Percentiles rank a stretch among this genome's conserved stretches.
Conservation (phyloP, 2,329 filamentous ascomycete species). For the Fusarium tjaetaba region DNA sequence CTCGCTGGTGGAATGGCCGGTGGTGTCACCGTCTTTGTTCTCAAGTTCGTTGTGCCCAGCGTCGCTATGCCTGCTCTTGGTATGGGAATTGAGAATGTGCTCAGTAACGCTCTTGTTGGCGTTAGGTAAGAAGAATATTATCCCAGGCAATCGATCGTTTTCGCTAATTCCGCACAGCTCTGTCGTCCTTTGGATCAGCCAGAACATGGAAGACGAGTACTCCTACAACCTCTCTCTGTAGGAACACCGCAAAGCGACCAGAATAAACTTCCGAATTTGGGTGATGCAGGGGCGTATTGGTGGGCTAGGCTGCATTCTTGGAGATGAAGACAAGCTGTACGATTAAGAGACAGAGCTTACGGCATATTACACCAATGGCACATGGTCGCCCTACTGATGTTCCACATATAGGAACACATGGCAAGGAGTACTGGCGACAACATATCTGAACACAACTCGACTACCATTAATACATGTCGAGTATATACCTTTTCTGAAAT, state of each 20-base stretch:
- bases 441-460: slow-evolving; percentile 1
- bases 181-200: slow-evolving; percentile 73
- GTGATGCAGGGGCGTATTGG: slow-evolving; percentile 11
- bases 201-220: slow-evolving; percentile 79
- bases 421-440: not conserved
- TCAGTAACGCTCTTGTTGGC: slow-evolving; percentile 71
- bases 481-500: slow-evolving; percentile 1
- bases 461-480: not conserved
- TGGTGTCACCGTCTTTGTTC: slow-evolving; percentile 73
- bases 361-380: not conserved
- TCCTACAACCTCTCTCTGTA: slow-evolving; percentile 73
- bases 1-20: slow-evolving; percentile 75
- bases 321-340: slow-evolving; percentile 17
- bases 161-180: slow-evolving; percentile 55
- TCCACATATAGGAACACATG: not conserved
- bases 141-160: not conserved
- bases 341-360: slow-evolving; percentile 22
- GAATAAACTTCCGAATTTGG: not conserved
- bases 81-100: slow-evolving; percentile 74
- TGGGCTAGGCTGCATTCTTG: slow-evolving; percentile 1
- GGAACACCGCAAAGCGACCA: slow-evolving; percentile 14
- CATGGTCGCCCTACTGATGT: slow-evolving; percentile 1
- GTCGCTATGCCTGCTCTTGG: slow-evolving; percentile 68
- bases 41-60: slow-evolving; percentile 69
- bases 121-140: slow-evolving; percentile 57